phyloP scores from a whole-genome alignment of 73 alveolate genomes.

The Halteria grandinella region DNA sequence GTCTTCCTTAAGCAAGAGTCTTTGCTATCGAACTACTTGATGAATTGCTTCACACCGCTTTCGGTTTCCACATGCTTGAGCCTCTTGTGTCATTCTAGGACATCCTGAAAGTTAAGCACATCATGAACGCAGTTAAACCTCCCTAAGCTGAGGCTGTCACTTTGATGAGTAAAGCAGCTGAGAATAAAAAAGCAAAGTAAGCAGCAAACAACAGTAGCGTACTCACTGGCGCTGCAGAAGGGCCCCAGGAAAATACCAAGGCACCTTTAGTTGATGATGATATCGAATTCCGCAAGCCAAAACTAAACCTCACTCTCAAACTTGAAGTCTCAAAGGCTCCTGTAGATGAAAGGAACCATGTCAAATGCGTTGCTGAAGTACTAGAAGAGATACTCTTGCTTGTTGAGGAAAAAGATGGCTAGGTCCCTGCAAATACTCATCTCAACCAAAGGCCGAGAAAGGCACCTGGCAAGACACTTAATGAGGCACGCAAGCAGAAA shows the following conservation, averaged over 20 bases:
- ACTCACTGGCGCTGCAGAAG: no score
- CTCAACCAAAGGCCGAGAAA: constrained; percentile 41
- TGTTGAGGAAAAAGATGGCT: constrained; percentile 46
- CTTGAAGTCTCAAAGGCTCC: constrained; percentile 43
- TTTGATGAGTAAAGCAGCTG: constrained; percentile 41
- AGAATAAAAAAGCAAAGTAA: no score
- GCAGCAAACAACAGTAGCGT: no score
- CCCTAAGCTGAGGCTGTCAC: constrained; percentile 42
- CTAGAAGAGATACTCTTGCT: constrained; percentile 68
- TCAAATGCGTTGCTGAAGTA: constrained; percentile 60
- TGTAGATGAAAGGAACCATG: constrained; percentile 47
- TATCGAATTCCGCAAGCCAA: no score
- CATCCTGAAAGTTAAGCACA: constrained; percentile 56
- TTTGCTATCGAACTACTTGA: constrained; percentile 23
- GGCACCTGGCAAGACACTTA: constrained; percentile 50
- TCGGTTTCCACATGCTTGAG: constrained; percentile 60
- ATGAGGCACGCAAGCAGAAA: constrained; percentile 48
- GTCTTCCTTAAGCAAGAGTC: constrained; percentile 30
- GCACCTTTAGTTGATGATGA: no score
- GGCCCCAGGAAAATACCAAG: no score
- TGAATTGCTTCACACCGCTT: constrained; percentile 10
- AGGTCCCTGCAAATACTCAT: no score
- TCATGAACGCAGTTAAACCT: constrained; percentile 19
- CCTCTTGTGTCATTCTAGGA: constrained; percentile 52
- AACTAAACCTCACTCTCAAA: constrained; percentile 6